Evolutionary conservation across 2,329 filamentous ascomycete genomes (phyloP), one percentile per base, ranked within the genome.

Genomic region (Cercospora berteroae): DNA sequence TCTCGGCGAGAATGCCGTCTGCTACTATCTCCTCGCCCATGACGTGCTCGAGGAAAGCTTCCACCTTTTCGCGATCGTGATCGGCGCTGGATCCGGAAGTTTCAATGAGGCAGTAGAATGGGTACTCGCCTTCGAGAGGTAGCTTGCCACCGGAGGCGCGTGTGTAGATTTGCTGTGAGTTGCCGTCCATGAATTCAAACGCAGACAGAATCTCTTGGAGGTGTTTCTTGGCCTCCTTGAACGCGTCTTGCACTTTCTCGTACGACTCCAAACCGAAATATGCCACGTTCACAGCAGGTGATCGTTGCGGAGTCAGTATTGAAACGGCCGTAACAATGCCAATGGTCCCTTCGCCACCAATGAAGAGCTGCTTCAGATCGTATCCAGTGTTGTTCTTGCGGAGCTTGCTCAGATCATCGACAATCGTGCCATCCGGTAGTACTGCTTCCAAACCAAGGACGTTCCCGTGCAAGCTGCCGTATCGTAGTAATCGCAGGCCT

Each of bases 311-410:
- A 76, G 94, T 97, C 73, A 94, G 85, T 69, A 99, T 90, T 3
- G 93, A 94, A 42, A 98, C 86, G 57, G 88, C 94, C 18, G 95
- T 99, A 74, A 99, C 91, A 75, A 98, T 91, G 63, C 95, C 95
- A 70, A 98, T 90, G 5, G 95, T 98, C 25, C 95, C 95, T 80
- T 99, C 95, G 33, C 89, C 92, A 56, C 95, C 95, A 75, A 99
- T 96, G 79, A 99, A 97, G 39, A 97, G 86, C 80, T 97, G 94
- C 83, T 97, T 97, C 66, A 97, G 81, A 78, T 99, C 96, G 80
- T 98, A 99, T 29, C 95, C 95, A 1, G 95, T 99, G 83, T 99
- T 99, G 85, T 99, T 98, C 85, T 99, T 99, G 72, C 95, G 89
- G 66, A 99, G 84, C 67, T 87, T 94, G 73, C 88, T 90, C 33